Conservation (phyloP, 495 filamentous ascomycete species). For the Tuber magnatum region DNA sequence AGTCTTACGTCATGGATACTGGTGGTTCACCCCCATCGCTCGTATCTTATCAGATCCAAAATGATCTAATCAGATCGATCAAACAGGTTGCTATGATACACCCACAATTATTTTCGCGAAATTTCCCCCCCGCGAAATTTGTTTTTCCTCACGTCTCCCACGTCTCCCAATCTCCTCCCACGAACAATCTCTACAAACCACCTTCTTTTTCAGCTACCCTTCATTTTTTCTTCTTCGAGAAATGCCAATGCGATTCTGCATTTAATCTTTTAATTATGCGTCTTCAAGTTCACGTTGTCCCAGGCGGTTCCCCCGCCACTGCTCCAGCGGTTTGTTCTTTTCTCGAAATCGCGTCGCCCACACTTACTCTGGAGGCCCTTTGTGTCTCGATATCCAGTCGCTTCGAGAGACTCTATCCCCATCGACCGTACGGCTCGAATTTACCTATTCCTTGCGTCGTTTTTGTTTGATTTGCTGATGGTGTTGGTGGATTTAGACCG, state of each 20-base stretch:
- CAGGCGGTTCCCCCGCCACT: constrained; percentile 1
- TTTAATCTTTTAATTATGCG: constrained; percentile 26
- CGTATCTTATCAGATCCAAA: too few relatives aligned
- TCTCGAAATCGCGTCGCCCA: constrained; percentile 34
- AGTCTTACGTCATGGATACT: too few relatives aligned
- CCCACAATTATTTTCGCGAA: background rate
- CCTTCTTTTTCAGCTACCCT: background rate
- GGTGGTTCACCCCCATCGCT: too few relatives aligned
- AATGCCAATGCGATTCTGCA: background rate
- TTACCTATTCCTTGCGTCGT: background rate
- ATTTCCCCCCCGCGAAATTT: background rate
- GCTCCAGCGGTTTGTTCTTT: constrained; percentile 22
- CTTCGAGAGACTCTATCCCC: constrained; percentile 35
- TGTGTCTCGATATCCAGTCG: constrained; percentile 28
- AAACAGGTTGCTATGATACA: too few relatives aligned
- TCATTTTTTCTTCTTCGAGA: background rate
- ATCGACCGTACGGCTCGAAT: constrained; percentile 26
- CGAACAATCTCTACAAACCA: background rate
- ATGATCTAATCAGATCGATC: background rate
- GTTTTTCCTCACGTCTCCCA: background rate
- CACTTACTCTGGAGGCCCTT: constrained; percentile 31
- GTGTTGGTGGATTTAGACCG: constrained; percentile 21
- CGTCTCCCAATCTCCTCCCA: background rate
- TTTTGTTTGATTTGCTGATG: background rate
- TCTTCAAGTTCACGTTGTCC: constrained; percentile 37